phyloP scores from a whole-genome alignment of 2,329 filamentous ascomycete genomes.

The Verticillium klebahnii region DNA sequence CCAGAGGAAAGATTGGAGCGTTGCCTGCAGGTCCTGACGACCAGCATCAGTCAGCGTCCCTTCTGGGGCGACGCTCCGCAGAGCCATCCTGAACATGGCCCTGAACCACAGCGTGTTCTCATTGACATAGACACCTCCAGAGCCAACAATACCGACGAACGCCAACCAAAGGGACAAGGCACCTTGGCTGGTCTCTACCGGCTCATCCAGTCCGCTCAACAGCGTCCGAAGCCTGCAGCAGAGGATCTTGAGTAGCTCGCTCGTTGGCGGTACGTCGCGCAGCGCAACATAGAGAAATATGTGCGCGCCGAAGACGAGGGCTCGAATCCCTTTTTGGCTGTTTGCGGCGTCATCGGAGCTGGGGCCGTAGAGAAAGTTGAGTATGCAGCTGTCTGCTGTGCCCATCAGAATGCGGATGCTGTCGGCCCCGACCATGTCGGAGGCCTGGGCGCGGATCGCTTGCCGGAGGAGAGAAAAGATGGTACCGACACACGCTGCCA shows the following conservation, averaged over 20 bases:
- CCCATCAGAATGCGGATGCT: conserved; percentile 13
- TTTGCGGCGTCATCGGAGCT: not conserved
- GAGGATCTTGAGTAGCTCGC: conserved; percentile 9
- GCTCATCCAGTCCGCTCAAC: conserved; percentile 4
- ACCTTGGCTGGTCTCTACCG: conserved; percentile 3
- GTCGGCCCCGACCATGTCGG: conserved; percentile 7
- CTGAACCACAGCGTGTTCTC: conserved; percentile 1
- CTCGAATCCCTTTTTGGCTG: conserved; percentile 3
- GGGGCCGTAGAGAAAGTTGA: conserved; percentile 9
- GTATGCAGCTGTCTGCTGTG: conserved; percentile 12
- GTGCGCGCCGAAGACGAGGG: conserved; percentile 10
- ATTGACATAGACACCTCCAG: conserved; percentile 2
- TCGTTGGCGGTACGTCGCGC: conserved; percentile 10
- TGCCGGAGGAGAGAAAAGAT: conserved; percentile 11
- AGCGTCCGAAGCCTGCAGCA: conserved; percentile 8
- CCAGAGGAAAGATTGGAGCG: conserved; percentile 10
- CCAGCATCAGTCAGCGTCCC: conserved; percentile 2
- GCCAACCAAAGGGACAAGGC: conserved; percentile 10
- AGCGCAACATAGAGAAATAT: conserved; percentile 12
- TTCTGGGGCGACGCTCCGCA: conserved; percentile 2
- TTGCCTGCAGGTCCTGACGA: conserved; percentile 1
- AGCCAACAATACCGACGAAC: conserved; percentile 11
- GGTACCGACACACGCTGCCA: not conserved
- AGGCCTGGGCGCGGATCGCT: conserved; percentile 6
- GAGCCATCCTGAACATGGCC: conserved; percentile 2